Evolutionary conservation across 306 rosid species (phyloP), one percentile per base, ranked within the genome.

Genomic region (Begonia peltatifolia): DNA sequence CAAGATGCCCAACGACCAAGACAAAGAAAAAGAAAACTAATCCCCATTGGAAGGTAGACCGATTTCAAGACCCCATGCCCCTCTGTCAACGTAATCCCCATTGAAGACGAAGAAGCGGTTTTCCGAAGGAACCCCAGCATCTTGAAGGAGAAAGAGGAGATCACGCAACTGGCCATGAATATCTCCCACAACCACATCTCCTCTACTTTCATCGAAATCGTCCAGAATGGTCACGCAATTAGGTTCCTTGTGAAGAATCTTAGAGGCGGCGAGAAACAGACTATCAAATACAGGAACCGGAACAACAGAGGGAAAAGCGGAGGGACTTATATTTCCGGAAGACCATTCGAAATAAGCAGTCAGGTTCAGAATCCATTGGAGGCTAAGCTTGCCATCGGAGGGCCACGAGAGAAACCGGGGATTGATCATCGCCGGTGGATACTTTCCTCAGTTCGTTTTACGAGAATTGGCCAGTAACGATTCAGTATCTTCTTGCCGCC

Each of bases 21-120:
- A 30, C 0, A 30, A 30, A 30, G 38, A 30, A 30, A 30, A 5
- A 30, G 38, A 6, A 30, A 30, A 17, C 18, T 17, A 17, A n/a
- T n/a, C n/a, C n/a, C n/a, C n/a, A n/a, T n/a, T n/a, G n/a, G n/a
- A n/a, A n/a, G n/a, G n/a, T n/a, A n/a, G n/a, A n/a, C n/a, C n/a
- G n/a, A n/a, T n/a, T n/a, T 87, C 96, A 2, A 87, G 83, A 2
- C 96, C 96, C 96, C 96, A 87, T 42, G 96, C 96, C 6, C 96
- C 96, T 42, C 96, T 72, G 57, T 87, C 96, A 0, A 87, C 96
- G 60, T 87, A 87, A 60, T 87, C 96, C 0, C 96, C 96, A 53
- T 87, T 87, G 63, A 87, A 83, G 44, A 87, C 78, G 14, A 68
- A 80, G 10, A 83, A 59, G 9, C 94, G 79, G 55, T 79, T 76